Conservation (phyloP, 2,329 filamentous ascomycete species). For the Verticillium nubilum region DNA sequence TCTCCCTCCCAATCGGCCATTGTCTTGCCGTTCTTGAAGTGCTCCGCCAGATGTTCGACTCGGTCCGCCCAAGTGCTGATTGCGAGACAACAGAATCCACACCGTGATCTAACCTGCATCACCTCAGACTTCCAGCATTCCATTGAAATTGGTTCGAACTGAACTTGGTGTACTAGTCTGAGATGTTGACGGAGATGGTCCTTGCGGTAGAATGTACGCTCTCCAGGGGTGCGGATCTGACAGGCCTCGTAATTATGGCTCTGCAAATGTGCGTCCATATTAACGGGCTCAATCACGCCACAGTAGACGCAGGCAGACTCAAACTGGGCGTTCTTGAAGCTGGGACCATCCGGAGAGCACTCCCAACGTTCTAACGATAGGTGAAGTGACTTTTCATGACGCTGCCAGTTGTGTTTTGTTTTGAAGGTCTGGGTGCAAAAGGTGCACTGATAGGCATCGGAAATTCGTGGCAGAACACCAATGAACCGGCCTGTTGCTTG, state of each 20-base stretch:
- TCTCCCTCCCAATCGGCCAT: conserved; percentile 68
- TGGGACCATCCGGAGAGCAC: background rate
- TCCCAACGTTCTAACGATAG: background rate
- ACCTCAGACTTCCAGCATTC: conserved; percentile 55
- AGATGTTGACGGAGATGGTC: conserved; percentile 62
- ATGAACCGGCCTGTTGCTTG: background rate
- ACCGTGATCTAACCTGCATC: conserved; percentile 57
- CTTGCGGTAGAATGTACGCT: conserved; percentile 62
- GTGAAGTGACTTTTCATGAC: conserved; percentile 1
- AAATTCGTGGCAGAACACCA: background rate
- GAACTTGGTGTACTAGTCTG: conserved; percentile 56
- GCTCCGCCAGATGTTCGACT: conserved; percentile 61
- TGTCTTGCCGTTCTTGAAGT: conserved; percentile 60
- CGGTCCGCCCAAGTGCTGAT: conserved; percentile 57
- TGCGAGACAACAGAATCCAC: conserved; percentile 59
- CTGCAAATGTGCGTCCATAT: conserved; percentile 43
- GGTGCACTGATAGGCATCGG: conserved; percentile 39
- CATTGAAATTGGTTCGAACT: conserved; percentile 60
- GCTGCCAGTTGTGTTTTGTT: conserved; percentile 1
- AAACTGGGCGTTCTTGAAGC: background rate
- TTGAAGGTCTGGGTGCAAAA: conserved; percentile 38
- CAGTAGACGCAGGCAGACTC: conserved; percentile 53
- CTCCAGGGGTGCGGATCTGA: conserved; percentile 55
- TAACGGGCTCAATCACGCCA: conserved; percentile 46
- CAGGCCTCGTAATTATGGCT: conserved; percentile 58